Evolutionary conservation across 2,329 filamentous ascomycete species (phyloP), one percentile per base, ranked within the genome.

Genomic region (Fusarium udum): DNA sequence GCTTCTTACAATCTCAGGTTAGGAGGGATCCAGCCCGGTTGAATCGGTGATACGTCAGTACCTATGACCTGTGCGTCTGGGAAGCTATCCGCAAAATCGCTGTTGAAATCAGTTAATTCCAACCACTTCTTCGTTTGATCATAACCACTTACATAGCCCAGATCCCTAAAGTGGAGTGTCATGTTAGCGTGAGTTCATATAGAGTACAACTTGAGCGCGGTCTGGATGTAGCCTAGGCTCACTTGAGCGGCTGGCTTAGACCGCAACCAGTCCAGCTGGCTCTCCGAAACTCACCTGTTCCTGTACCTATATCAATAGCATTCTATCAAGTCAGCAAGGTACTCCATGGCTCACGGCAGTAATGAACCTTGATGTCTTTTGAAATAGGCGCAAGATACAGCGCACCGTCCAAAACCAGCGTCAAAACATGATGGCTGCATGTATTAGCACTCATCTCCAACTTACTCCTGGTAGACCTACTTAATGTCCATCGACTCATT

Each of bases 401-500:
- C 4, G 61, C 72, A 1, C 60, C 69, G 13, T 66, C 51, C 8
- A 72, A 18, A 39, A 70, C 72, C 14, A 74, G 49, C 0, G 72
- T 74, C 28, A 75, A 37, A 13, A 71, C 72, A 31, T 75, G 72
- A 8, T 75, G 71, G 4, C 72, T 74, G 6, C 8, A 5, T 2
- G 15, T 1, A 26, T 74, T 6, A 75, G 68, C 2, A 8, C 6
- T 46, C 16, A 15, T 31, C 6, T 16, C 4, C 4, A 3, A 1
- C 0, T 2, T 10, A 0, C 1, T 4, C 0, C 12, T 1, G 2
- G 1, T 8, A 4, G 1, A 12, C 69, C 45, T 1, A 74, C 71
- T 74, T 72, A 22, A 75, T 74, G 3, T 74, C 71, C 72, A 75
- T 75, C 1, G 72, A 75, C 13, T 75, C 71, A 7, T 70, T 74